Evolutionary conservation across 257 asterid species (phyloP), one percentile per base, ranked within the genome.

Genomic region (Nyctanthes arbortristis): DNA sequence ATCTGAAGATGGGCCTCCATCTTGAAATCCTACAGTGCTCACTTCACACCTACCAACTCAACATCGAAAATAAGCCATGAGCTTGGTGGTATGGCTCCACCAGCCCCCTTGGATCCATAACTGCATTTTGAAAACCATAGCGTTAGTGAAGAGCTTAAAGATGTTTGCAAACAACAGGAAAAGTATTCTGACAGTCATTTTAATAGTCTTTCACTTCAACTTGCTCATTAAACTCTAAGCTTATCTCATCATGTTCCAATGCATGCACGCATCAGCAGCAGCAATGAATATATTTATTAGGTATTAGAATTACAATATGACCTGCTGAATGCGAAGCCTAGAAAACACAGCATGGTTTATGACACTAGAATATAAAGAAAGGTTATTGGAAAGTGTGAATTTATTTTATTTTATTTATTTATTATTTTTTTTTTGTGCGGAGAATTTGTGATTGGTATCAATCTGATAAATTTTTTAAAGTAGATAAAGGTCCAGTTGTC

Each of bases 61-160:
- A 93, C 98, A 65, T 93, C 96, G 68, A 93, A 90, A 71, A 84
- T 80, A 77, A 93, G 83, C 97, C 94, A 84, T 10, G 98, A 35
- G 65, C 90, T 93, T 30, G 92, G 89, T 34, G 97, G 97, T 68
- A 90, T 93, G 18, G 65, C 89, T 4, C 76, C 75, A 28, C 82
- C 77, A 75, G 73, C 72, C 61, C 96, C 96, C 79, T 76, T 77
- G 67, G 87, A 67, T 27, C 97, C 97, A 67, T 93, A 93, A n/a
- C 98, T 93, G 88, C 86, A 76, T 39, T 36, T 52, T 63, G 35
- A 24, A 27, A 40, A 81, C 65, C 8, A 35, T 33, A 28, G 4
- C 5, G 5, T 34, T 63, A 79, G 30, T 31, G 30, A 40, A 12
- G 14, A 40, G 22, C 8, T 14, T 40, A 14, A 40, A 16, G 22